These are phyloP conservation scores for Clarkia xantiana DNA, from an alignment of 345 rosid species.

Conservation along the genomic window DNA sequence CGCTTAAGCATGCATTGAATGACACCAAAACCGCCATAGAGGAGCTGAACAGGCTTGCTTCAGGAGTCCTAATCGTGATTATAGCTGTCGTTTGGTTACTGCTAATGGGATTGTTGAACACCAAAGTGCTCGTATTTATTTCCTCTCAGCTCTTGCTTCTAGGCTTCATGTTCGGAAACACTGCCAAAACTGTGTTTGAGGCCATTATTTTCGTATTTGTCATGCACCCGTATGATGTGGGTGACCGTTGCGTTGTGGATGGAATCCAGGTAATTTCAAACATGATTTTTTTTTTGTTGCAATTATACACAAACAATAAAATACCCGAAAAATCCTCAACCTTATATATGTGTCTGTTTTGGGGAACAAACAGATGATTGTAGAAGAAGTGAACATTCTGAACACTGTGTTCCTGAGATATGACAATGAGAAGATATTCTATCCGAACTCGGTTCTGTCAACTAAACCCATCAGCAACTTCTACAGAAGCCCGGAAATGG, in stretches of 20 bases:
- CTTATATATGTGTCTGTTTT: not conserved
- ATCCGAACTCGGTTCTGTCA: conserved; percentile 59
- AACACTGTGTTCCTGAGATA: conserved; percentile 50
- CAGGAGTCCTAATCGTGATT: conserved; percentile 19
- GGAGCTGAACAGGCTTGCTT: conserved; percentile 35
- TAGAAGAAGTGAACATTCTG: conserved; percentile 58
- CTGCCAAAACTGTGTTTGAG: conserved; percentile 27
- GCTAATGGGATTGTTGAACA: conserved; percentile 36
- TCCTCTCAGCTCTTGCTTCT: conserved; percentile 35
- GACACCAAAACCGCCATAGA: conserved; percentile 49
- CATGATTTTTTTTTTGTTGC: not conserved
- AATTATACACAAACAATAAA: too few species aligned
- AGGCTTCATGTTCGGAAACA: conserved; percentile 38
- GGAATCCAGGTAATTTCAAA: conserved; percentile 38
- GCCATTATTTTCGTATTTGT: conserved; percentile 33
- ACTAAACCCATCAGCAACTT: conserved; percentile 48
- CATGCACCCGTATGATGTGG: conserved; percentile 60
- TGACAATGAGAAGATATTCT: conserved; percentile 55
- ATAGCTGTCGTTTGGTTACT: conserved; percentile 24
- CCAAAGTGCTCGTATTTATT: conserved; percentile 30
- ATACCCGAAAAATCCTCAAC: too few species aligned
- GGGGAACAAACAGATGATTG: conserved; percentile 31
- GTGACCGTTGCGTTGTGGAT: conserved; percentile 57
- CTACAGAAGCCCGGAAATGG: conserved; percentile 63
- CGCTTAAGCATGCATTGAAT: conserved; percentile 34